Evolutionary conservation across 768 basidiomycete species (phyloP), one percentile per base, ranked within the genome.

Genomic region (Amanita rubescens): DNA sequence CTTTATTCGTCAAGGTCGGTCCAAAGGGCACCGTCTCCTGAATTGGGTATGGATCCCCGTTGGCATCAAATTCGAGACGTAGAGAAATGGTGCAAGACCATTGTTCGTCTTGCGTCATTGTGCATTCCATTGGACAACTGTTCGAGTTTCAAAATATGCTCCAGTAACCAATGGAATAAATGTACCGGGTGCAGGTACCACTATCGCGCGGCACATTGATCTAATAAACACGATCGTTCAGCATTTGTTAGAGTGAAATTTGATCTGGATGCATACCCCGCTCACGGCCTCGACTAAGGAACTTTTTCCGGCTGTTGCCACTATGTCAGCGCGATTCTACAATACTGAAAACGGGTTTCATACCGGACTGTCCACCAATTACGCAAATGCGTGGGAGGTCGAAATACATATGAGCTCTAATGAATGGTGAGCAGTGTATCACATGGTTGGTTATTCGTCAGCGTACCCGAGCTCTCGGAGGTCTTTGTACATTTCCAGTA

Each of bases 121-220:
- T 71, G 52, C 76, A 78, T 54, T 80, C 75, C 74, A 77, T 77
- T 0, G 78, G 79, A 49, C 80, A 81, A 47, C 80, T 79, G 42
- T 39, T n/a, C 3, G 15, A 1, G 15, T 12, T 48, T 8, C 2
- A 6, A 33, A 12, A 6, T 19, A 4, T 24, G 9, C 33, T 12
- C 5, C 19, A 7, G 19, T 12, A 1, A 19, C 34, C 15, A 12
- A 6, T 20, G 2, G 51, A n/a, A 4, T 24, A 3, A n/a, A 24
- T 44, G 44, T 55, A 77, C 81, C 79, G 69, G 0, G 80, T 82
- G 49, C 81, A 82, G 0, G 80, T 82, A 19, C 80, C 80, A 39
- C 77, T 78, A 38, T 82, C 82, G 30, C 82, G 68, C 10, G 82
- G 82, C 25, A 84, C 81, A 46, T 67, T 78, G 27, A 83, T 78